Percentiles rank a stretch among this genome's conserved stretches.
phyloP scores from a whole-genome alignment of 2,329 filamentous ascomycete genomes.

The Davidsoniella neocaledoniae region DNA sequence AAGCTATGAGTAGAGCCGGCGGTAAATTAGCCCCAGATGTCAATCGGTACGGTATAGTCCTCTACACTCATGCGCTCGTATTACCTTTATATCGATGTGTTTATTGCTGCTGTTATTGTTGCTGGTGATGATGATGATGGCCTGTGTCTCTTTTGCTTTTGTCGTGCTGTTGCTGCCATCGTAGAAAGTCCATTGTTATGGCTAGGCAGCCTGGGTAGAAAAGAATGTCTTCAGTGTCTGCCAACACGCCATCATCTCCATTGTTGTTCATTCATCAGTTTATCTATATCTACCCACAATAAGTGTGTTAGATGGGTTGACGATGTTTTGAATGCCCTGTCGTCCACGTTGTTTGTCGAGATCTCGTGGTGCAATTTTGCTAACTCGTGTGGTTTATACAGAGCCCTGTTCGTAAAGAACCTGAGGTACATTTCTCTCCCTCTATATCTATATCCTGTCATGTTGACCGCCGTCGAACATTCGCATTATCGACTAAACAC shows the following conservation, averaged over 20 bases:
- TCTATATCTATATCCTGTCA: not conserved
- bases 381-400: conserved; percentile 22
- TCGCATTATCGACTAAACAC: not conserved
- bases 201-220: too few relatives aligned
- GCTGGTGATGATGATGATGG: conserved; percentile 12
- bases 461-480: not conserved
- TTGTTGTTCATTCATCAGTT: too few relatives aligned
- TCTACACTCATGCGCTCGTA: not conserved
- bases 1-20: conserved; percentile 93
- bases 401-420: conserved; percentile 99
- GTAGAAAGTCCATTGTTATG: not conserved
- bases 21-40: conserved; percentile 98
- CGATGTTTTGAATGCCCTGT: too few relatives aligned
- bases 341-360: not conserved
- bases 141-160: conserved; percentile 8
- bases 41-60: conserved; percentile 61
- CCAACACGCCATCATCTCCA: too few relatives aligned
- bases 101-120: too few relatives aligned
- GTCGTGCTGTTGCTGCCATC: conserved; percentile 13
- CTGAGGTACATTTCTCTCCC: conserved; percentile 50
- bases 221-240: too few relatives aligned
- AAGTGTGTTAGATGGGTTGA: too few relatives aligned
- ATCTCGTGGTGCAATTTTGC: not conserved
- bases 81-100: conserved; percentile 13
- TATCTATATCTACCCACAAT: too few relatives aligned